These are phyloP conservation scores for Rosa rugosa DNA, from an alignment of 306 rosid species.

Conservation along the genomic window DNA sequence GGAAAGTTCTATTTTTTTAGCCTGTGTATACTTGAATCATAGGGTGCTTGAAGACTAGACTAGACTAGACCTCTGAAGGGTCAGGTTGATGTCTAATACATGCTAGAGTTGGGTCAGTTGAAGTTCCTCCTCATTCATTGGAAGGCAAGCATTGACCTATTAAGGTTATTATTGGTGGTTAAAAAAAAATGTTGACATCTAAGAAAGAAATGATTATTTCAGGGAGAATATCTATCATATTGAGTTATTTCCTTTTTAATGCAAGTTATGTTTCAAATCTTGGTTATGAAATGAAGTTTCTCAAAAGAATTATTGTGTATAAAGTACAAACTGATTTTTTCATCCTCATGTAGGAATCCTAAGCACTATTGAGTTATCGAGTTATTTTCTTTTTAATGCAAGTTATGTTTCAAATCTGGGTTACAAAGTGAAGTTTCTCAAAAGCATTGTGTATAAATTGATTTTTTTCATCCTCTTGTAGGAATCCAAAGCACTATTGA, in stretches of 20 bases:
- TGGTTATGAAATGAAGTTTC: neutral
- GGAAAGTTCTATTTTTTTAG: neutral
- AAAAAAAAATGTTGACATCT: neutral
- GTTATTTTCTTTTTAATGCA: neutral
- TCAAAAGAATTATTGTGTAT: neutral
- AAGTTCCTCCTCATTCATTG: neutral
- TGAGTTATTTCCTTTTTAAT: neutral
- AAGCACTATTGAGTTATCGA: too few species aligned
- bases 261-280: neutral
- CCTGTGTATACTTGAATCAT: neutral
- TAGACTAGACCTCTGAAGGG: neutral
- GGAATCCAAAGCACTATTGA: neutral
- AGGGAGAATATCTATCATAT: neutral
- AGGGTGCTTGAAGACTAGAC: neutral
- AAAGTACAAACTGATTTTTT: too few species aligned
- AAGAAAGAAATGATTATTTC: neutral
- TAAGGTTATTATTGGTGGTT: neutral
- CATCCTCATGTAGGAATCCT: too few species aligned
- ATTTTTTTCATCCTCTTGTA: too few species aligned
- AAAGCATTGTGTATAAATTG: neutral
- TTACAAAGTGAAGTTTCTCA: neutral
- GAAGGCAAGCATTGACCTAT: neutral
- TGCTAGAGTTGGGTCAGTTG: conserved; percentile 7
- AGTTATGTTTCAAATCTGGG: neutral
- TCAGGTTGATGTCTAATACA: neutral